phyloP scores from a whole-genome alignment of 768 basidiomycete species.

The Lactarius tabidus region DNA sequence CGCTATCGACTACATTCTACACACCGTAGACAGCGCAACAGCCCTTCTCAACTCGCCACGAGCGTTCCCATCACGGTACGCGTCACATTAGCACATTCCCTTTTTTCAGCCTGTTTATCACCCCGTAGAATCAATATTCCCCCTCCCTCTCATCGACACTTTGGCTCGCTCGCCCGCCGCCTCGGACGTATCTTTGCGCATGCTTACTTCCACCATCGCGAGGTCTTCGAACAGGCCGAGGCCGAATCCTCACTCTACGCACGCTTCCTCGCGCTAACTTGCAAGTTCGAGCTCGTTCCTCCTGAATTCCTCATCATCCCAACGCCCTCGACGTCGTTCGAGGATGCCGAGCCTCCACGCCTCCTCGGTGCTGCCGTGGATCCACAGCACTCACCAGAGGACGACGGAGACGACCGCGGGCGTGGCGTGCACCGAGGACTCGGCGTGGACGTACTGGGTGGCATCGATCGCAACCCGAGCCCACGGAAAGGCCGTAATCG shows the following conservation, averaged over 20 bases:
- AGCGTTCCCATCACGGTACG: slow-evolving; percentile 86
- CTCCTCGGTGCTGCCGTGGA: slow-evolving; percentile 24
- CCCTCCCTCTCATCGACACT: slow-evolving; percentile 76
- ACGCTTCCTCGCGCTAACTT: slow-evolving; percentile 80
- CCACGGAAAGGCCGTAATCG: slow-evolving; percentile 44
- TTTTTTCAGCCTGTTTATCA: slow-evolving; percentile 6
- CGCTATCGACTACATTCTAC: slow-evolving; percentile 93
- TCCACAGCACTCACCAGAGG: slow-evolving; percentile 13
- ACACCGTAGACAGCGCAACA: slow-evolving; percentile 90
- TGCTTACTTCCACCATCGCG: slow-evolving; percentile 93
- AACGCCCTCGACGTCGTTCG: slow-evolving; percentile 34
- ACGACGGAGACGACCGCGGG: slow-evolving; percentile 23
- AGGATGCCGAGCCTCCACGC: slow-evolving; percentile 29
- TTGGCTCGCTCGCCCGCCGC: slow-evolving; percentile 82
- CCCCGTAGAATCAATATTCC: slow-evolving; percentile 71
- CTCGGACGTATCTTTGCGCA: slow-evolving; percentile 95
- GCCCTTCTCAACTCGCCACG: slow-evolving; percentile 86
- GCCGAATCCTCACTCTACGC: slow-evolving; percentile 88
- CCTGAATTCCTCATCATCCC: slow-evolving; percentile 82
- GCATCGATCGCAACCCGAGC: slow-evolving; percentile 25
- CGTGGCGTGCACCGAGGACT: slow-evolving; percentile 21
- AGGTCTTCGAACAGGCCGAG: slow-evolving; percentile 86
- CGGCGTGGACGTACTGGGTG: slow-evolving; percentile 15
- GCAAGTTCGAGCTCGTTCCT: slow-evolving; percentile 77
- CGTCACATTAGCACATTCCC: slow-evolving; percentile 14